Conservation (phyloP, 345 rosid species). For the Lumnitzera racemosa region DNA sequence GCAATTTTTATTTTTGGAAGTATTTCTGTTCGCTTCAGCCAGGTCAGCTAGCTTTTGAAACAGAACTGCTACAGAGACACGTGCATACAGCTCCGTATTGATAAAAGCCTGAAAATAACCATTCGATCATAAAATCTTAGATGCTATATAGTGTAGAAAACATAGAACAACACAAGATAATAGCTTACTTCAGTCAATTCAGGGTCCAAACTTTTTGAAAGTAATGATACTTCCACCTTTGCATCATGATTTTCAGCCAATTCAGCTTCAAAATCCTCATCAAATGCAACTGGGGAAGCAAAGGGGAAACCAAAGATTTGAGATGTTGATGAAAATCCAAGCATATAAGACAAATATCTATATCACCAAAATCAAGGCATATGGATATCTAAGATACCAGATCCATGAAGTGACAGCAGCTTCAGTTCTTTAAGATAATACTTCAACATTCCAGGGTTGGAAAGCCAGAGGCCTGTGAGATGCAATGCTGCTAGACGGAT, state of each 20-base stretch:
- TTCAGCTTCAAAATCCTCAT: conserved; percentile 98
- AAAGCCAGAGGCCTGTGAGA: conserved; percentile 83
- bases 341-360: not conserved
- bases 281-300: conserved; percentile 68
- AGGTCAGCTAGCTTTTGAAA: conserved; percentile 64
- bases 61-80: conserved; percentile 82
- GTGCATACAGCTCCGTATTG: conserved; percentile 91
- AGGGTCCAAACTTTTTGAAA: conserved; percentile 59
- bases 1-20: conserved; percentile 34
- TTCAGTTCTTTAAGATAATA: conserved; percentile 79
- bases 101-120: conserved; percentile 48
- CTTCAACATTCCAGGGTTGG: conserved; percentile 58
- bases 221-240: conserved; percentile 64
- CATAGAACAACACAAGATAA: not conserved
- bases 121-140: not conserved
- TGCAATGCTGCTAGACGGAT: conserved; percentile 91
- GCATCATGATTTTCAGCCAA: conserved; percentile 73
- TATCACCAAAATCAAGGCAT: not conserved
- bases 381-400: conserved; percentile 44
- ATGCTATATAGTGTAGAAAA: not conserved
- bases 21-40: conserved; percentile 37
- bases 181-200: conserved; percentile 79
- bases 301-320: conserved; percentile 1
- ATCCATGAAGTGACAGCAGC: conserved; percentile 84
- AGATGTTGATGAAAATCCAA: not conserved